A percentile compares a stretch with the other conserved stretches of the same genome.
Conservation (phyloP, 768 basidiomycete species). For the Lactifluus subvellereus region DNA sequence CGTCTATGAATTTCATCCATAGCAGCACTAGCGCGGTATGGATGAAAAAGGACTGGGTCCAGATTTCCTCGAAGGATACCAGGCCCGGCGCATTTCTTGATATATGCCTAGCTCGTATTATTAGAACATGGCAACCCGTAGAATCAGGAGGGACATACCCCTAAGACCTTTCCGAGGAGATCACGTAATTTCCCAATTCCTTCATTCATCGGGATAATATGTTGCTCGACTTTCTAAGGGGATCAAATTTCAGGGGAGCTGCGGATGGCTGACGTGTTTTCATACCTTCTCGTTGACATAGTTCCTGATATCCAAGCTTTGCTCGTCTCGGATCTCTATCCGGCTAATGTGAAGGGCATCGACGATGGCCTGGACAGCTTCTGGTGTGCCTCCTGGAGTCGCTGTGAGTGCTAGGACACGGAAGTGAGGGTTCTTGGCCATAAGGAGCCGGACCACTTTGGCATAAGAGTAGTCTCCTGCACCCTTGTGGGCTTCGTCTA, state of each 20-base stretch:
- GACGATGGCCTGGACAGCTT: constrained; percentile 86
- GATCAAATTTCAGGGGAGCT: not conserved
- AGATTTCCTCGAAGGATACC: constrained; percentile 43
- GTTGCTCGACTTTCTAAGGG: constrained; percentile 62
- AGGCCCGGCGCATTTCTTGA: constrained; percentile 8
- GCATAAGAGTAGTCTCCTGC: constrained; percentile 93
- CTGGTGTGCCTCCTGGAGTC: constrained; percentile 82
- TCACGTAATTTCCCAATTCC: constrained; percentile 62
- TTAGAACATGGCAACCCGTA: not conserved
- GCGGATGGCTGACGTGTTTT: not conserved
- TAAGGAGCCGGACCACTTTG: constrained; percentile 80
- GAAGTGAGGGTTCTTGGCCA: constrained; percentile 92
- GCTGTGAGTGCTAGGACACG: constrained; percentile 91
- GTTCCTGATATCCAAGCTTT: constrained; percentile 75
- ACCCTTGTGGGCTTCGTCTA: constrained; percentile 94
- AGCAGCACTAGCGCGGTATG: constrained; percentile 50
- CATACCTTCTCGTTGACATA: constrained; percentile 85
- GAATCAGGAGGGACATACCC: constrained; percentile 40
- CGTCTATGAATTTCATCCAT: constrained; percentile 34
- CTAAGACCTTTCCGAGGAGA: constrained; percentile 65
- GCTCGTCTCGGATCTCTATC: constrained; percentile 91
- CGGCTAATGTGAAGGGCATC: constrained; percentile 91
- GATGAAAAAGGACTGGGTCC: constrained; percentile 62
- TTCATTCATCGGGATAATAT: constrained; percentile 68
- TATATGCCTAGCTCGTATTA: not conserved